Evolutionary conservation across 2,329 filamentous ascomycete species (phyloP).

Genomic region (Exophiala sp.): DNA sequence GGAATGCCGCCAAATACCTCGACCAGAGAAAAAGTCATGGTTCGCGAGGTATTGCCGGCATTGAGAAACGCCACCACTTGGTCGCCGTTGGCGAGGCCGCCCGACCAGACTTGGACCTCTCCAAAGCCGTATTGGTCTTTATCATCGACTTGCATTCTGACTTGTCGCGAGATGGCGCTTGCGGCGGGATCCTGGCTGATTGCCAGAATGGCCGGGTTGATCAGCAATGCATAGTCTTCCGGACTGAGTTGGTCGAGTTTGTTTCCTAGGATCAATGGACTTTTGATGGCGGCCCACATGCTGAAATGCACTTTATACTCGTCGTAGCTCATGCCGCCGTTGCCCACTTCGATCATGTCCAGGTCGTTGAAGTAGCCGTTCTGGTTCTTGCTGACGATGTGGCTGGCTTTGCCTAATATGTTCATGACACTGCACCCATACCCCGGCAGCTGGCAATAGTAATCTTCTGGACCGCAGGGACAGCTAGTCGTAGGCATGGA

Average conservation of each 20-base stretch:
- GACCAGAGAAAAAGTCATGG: constrained; percentile 47
- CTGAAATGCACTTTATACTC: constrained; percentile 40
- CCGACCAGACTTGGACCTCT: constrained; percentile 48
- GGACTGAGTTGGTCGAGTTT: constrained; percentile 39
- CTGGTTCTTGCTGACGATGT: no score
- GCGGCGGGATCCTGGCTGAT: constrained; percentile 45
- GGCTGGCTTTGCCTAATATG: no score
- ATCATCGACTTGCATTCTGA: constrained; percentile 41
- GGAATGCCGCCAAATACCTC: constrained; percentile 49
- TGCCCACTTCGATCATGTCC: constrained; percentile 40
- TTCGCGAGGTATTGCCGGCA: constrained; percentile 38
- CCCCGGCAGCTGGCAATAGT: no score
- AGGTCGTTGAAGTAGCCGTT: no score
- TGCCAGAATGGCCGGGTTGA: constrained; percentile 47
- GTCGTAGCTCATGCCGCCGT: constrained; percentile 39
- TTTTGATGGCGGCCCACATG: constrained; percentile 47
- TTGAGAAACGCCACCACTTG: constrained; percentile 49
- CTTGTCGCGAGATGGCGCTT: constrained; percentile 40
- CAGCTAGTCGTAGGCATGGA: no score
- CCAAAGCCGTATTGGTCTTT: constrained; percentile 41
- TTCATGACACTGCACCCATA: no score
- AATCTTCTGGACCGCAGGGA: no score
- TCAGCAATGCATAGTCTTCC: constrained; percentile 42
- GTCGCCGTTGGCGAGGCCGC: constrained; percentile 43
- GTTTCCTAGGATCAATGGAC: constrained; percentile 46